phyloP scores from a whole-genome alignment of 495 filamentous ascomycete species.

The Xylaria flabelliformis region DNA sequence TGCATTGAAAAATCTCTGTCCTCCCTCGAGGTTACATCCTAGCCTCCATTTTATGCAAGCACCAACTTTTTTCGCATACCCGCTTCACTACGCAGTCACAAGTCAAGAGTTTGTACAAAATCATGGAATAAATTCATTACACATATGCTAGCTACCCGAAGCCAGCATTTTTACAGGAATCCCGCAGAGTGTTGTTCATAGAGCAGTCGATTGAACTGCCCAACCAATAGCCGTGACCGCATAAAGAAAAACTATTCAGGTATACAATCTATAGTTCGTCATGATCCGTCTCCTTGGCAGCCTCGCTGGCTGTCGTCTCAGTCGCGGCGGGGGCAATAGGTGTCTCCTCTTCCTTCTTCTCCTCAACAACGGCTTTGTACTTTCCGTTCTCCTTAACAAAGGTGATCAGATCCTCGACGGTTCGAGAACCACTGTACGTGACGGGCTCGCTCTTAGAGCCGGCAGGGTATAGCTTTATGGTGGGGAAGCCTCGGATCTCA shows the following conservation, averaged over 20 bases:
- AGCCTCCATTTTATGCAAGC: conserved; percentile 4
- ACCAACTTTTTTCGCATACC: conserved; percentile 13
- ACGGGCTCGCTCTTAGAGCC: conserved; percentile 84
- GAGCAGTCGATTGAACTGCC: conserved; percentile 35
- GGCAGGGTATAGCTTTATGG: conserved; percentile 97
- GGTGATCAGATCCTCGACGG: conserved; percentile 88
- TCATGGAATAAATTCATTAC: conserved; percentile 37
- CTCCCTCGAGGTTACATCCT: conserved; percentile 24
- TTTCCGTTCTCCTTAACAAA: conserved; percentile 97
- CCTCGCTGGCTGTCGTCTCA: conserved; percentile 51
- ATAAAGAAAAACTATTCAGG: conserved; percentile 40
- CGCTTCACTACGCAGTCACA: not conserved
- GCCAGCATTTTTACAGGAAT: conserved; percentile 42
- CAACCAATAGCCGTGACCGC: conserved; percentile 29
- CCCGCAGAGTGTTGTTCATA: conserved; percentile 35
- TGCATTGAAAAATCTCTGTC: conserved; percentile 23
- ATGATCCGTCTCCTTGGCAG: conserved; percentile 56
- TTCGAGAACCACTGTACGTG: conserved; percentile 87
- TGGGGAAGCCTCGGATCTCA: conserved; percentile 97
- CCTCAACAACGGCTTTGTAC: conserved; percentile 69
- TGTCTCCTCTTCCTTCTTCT: conserved; percentile 60
- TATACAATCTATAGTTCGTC: conserved; percentile 68
- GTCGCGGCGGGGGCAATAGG: conserved; percentile 59
- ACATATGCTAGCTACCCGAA: conserved; percentile 41
- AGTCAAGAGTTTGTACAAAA: conserved; percentile 22